phyloP scores from a whole-genome alignment of 2,329 filamentous ascomycete genomes.

The Cladosporium sp. region DNA sequence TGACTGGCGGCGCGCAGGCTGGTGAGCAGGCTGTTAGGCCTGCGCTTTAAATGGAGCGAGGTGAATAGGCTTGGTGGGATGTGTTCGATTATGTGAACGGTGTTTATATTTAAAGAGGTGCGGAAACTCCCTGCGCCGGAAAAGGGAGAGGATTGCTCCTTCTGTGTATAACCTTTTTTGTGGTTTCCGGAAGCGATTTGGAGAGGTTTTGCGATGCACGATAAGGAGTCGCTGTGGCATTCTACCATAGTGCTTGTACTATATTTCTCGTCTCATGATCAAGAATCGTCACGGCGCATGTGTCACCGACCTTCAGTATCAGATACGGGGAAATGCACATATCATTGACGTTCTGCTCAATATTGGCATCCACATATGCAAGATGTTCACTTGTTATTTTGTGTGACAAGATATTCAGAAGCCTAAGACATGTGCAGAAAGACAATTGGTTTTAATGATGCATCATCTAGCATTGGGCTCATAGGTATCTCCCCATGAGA shows the following conservation, averaged over 20 bases:
- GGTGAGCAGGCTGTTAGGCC: conserved; percentile 7
- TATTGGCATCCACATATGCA: not conserved
- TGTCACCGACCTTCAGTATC: too few species aligned
- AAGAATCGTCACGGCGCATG: too few species aligned
- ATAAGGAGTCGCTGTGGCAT: not conserved
- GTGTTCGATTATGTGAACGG: not conserved
- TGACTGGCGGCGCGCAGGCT: conserved; percentile 9
- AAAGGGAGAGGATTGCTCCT: not conserved
- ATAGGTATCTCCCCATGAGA: too few species aligned
- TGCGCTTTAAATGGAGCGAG: not conserved
- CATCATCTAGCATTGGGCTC: too few species aligned
- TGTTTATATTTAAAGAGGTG: not conserved
- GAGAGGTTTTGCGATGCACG: not conserved
- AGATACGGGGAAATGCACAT: not conserved
- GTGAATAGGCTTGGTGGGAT: not conserved
- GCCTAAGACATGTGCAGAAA: too few species aligned
- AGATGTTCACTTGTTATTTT: not conserved
- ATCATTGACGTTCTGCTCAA: not conserved
- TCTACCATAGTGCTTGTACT: conserved; percentile 11
- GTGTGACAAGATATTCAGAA: too few species aligned
- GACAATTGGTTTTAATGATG: too few species aligned
- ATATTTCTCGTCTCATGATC: conserved; percentile 10
- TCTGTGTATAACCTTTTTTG: conserved; percentile 7
- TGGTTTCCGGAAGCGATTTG: not conserved
- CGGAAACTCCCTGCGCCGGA: not conserved